These are phyloP conservation scores for Epichloe amarillans DNA, from an alignment of 2,329 filamentous ascomycete genomes.

Conservation along the genomic window DNA sequence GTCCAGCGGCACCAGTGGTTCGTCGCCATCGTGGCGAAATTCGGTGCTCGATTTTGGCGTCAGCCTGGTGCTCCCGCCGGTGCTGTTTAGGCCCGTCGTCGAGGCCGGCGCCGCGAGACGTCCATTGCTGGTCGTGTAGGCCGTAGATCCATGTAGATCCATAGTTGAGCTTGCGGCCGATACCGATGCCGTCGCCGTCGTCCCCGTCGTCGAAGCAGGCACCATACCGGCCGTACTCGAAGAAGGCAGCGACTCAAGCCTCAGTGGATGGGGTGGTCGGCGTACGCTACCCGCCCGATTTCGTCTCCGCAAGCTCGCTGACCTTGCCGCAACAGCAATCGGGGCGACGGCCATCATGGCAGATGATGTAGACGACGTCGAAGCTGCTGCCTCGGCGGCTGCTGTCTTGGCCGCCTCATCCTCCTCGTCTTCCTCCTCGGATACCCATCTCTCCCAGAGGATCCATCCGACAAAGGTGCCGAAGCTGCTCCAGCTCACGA, in stretches of 20 bases:
- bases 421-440: slow-evolving; percentile 47
- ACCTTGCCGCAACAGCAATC: slow-evolving; percentile 10
- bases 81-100: slow-evolving; percentile 29
- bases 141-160: slow-evolving; percentile 21
- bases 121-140: slow-evolving; percentile 12
- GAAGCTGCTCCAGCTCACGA: slow-evolving; percentile 73
- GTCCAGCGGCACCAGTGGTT: slow-evolving; percentile 19
- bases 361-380: not conserved
- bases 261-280: slow-evolving; percentile 19
- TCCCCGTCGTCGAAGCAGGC: slow-evolving; percentile 9
- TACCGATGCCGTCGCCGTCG: slow-evolving; percentile 4
- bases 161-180: slow-evolving; percentile 34
- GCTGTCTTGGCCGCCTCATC: slow-evolving; percentile 24
- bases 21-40: slow-evolving; percentile 10
- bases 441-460: slow-evolving; percentile 84
- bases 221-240: slow-evolving; percentile 9
- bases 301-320: slow-evolving; percentile 20
- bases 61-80: slow-evolving; percentile 5
- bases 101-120: slow-evolving; percentile 37
- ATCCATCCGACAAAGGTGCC: slow-evolving; percentile 80
- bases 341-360: not conserved
- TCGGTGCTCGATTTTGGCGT: slow-evolving; percentile 18
- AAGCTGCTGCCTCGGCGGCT: slow-evolving; percentile 10
- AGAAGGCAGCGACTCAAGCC: slow-evolving; percentile 14
- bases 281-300: slow-evolving; percentile 25